phyloP scores from a whole-genome alignment of 495 filamentous ascomycete species.

The Parathielavia appendiculata region DNA sequence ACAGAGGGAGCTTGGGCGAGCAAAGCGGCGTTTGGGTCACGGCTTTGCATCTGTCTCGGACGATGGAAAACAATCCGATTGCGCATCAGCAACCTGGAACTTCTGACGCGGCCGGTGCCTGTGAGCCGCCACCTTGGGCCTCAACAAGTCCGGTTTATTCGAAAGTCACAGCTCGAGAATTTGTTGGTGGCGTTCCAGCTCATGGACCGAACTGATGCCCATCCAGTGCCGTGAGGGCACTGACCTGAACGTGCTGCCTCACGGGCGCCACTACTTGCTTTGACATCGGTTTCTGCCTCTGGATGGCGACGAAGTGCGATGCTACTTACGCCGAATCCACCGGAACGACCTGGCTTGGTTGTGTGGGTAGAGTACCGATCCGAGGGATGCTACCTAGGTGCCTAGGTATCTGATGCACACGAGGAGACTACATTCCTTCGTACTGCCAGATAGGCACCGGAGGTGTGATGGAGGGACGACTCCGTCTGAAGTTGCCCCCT shows the following conservation, averaged over 20 bases:
- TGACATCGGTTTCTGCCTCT: not conserved
- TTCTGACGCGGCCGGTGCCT: not conserved
- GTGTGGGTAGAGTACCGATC: too few relatives aligned
- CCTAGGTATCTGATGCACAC: not conserved
- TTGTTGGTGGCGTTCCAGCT: slow-evolving; percentile 4
- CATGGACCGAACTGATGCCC: not conserved
- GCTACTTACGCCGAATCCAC: slow-evolving; percentile 1
- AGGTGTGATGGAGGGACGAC: slow-evolving; percentile 3
- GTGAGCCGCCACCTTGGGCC: too few relatives aligned
- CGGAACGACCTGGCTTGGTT: not conserved
- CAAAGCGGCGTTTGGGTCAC: slow-evolving; percentile 5
- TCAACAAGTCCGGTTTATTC: too few relatives aligned
- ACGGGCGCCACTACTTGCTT: too few relatives aligned
- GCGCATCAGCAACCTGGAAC: not conserved
- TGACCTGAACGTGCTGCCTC: too few relatives aligned
- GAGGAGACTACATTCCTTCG: not conserved
- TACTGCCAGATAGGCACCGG: not conserved
- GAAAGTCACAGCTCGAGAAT: not conserved
- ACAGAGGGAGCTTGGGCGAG: not conserved
- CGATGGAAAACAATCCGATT: slow-evolving; percentile 1
- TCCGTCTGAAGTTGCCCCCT: not conserved
- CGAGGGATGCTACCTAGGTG: not conserved
- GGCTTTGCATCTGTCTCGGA: slow-evolving; percentile 11
- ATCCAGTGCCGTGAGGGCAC: not conserved
- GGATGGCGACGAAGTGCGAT: not conserved